Evolutionary conservation across 805 yeast species (phyloP).

Genomic region (Kazachstania psychrophila): DNA sequence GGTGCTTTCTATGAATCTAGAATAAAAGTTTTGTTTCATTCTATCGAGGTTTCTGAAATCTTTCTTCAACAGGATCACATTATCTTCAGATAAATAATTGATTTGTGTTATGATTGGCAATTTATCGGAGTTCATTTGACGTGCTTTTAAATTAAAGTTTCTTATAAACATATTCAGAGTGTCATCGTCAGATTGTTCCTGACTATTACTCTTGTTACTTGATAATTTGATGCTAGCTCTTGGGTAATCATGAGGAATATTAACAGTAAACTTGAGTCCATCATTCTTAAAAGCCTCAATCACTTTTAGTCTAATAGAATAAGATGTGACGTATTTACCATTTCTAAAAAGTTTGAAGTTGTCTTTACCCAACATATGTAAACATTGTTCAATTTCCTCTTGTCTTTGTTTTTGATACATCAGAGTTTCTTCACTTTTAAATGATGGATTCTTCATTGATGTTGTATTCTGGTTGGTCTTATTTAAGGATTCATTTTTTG

Average conservation of each 20-base stretch:
- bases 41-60: conserved; percentile 13
- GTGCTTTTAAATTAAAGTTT: conserved; percentile 20
- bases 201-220: conserved; percentile 3
- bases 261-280: conserved; percentile 10
- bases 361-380: conserved; percentile 11
- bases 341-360: conserved; percentile 17
- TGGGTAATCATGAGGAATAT: conserved; percentile 23
- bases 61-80: conserved; percentile 8
- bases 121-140: conserved; percentile 6
- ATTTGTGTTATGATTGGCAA: conserved; percentile 18
- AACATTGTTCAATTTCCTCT: conserved; percentile 16
- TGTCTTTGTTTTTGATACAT: no score
- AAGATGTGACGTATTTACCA: conserved; percentile 17
- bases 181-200: conserved; percentile 1
- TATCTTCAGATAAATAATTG: conserved; percentile 19
- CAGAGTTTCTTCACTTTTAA: no score
- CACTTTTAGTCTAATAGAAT: conserved; percentile 9
- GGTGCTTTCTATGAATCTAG: conserved; percentile 3
- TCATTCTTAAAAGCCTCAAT: conserved; percentile 1
- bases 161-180: conserved; percentile 7
- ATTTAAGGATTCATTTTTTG: no score
- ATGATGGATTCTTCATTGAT: no score
- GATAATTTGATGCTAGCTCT: conserved; percentile 14
- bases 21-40: conserved; percentile 12
- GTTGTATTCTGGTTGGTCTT: no score